These are phyloP conservation scores for Andalucia godoyi DNA, from an alignment of 78 protist species.

Conservation along the genomic window DNA sequence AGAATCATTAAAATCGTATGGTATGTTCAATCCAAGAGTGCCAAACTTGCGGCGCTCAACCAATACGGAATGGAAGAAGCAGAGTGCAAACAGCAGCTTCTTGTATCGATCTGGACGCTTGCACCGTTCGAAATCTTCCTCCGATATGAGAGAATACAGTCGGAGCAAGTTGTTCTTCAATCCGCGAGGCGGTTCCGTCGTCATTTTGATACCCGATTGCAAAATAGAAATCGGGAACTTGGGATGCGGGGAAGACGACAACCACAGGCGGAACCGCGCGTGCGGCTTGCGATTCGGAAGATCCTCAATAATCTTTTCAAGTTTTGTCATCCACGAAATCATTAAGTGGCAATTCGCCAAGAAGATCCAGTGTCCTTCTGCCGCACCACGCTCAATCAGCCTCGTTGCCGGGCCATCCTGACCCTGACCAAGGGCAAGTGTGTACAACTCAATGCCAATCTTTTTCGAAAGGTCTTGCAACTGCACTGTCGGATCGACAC, in stretches of 20 bases:
- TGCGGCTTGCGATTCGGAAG: slow-evolving; percentile 27
- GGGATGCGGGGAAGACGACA: slow-evolving; percentile 61
- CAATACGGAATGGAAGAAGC: slow-evolving; percentile 67
- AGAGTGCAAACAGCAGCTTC: slow-evolving; percentile 51
- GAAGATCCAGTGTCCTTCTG: slow-evolving; percentile 67
- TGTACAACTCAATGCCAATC: slow-evolving; percentile 11
- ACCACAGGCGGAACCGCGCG: slow-evolving; percentile 71
- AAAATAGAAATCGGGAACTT: slow-evolving; percentile 78
- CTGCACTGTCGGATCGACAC: slow-evolving; percentile 60
- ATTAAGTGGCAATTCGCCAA: slow-evolving; percentile 79
- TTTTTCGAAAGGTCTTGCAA: slow-evolving; percentile 32
- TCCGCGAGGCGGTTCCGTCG: slow-evolving; percentile 87
- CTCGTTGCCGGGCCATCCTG: slow-evolving; percentile 50
- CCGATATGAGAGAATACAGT: slow-evolving; percentile 25
- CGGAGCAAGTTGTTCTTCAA: slow-evolving; percentile 56
- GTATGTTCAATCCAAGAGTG: slow-evolving; percentile 35
- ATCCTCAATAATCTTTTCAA: slow-evolving; percentile 47
- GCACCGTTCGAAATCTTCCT: slow-evolving; percentile 13
- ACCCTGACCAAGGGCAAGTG: slow-evolving; percentile 75
- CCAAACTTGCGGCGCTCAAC: slow-evolving; percentile 76
- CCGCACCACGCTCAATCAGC: slow-evolving; percentile 21
- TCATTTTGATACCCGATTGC: slow-evolving; percentile 70
- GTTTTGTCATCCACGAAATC: slow-evolving; percentile 41
- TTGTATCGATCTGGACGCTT: slow-evolving; percentile 25
- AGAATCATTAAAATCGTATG: slow-evolving; percentile 63